Conservation (phyloP, 2,329 filamentous ascomycete species). For the Beauveria scarabaeidicola region DNA sequence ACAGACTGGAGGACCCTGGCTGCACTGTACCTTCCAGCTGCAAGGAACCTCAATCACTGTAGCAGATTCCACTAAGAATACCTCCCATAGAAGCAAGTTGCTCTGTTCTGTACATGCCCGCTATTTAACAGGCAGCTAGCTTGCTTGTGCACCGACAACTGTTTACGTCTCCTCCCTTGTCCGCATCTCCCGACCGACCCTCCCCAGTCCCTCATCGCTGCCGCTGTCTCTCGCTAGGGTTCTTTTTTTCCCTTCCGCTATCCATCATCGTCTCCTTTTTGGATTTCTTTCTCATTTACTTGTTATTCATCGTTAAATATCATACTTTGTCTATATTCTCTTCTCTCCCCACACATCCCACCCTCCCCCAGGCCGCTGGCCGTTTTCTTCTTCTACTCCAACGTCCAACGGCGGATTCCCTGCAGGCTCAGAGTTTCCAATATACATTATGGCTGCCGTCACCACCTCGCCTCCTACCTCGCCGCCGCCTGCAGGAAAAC, state of each 20-base stretch:
- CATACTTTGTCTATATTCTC: background rate
- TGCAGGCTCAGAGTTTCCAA: constrained; percentile 12
- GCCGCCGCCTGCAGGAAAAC: constrained; percentile 22
- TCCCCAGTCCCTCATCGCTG: background rate
- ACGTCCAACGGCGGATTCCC: constrained; percentile 7
- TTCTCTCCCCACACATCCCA: background rate
- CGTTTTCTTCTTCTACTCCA: background rate
- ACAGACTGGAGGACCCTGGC: background rate
- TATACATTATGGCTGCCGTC: constrained; percentile 15
- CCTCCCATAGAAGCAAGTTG: too few species aligned
- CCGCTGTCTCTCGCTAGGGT: constrained; percentile 1
- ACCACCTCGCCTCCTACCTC: constrained; percentile 26
- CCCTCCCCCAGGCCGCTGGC: background rate
- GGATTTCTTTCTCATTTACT: background rate
- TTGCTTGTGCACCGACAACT: background rate
- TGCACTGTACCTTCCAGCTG: background rate
- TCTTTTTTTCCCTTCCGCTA: background rate
- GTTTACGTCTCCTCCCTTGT: background rate
- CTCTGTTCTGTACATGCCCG: too few species aligned
- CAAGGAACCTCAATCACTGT: background rate
- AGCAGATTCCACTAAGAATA: background rate
- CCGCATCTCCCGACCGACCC: constrained; percentile 7
- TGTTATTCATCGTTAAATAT: background rate
- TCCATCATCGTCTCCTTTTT: constrained; percentile 9
- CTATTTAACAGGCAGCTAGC: background rate